Conservation (phyloP, 371 early-diverging fungal species). For the Circinella umbellata region DNA sequence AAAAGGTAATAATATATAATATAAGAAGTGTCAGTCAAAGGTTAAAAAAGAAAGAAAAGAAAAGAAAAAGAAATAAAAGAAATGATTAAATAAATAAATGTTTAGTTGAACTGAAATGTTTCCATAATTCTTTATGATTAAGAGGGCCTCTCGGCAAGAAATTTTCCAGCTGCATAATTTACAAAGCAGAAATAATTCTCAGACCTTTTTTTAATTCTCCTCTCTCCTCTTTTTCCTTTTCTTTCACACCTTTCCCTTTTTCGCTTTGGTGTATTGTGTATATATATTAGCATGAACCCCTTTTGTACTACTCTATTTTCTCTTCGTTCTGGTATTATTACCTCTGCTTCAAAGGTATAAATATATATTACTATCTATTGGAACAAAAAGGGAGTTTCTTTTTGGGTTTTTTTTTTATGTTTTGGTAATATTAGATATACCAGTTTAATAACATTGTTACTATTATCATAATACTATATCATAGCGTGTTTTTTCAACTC, state of each 20-base stretch:
- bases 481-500: constrained; percentile 53
- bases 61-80: neutral
- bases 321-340: neutral
- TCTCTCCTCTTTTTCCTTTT: neutral
- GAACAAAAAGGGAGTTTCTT: neutral
- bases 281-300: neutral
- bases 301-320: neutral
- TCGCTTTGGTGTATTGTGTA: neutral
- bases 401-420: neutral
- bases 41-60: neutral
- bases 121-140: too few relatives aligned
- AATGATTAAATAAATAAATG: neutral
- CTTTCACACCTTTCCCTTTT: neutral
- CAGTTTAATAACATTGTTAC: neutral
- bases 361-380: neutral
- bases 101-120: too few relatives aligned
- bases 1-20: neutral
- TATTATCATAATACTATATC: too few relatives aligned
- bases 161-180: neutral
- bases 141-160: too few relatives aligned
- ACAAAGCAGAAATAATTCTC: neutral
- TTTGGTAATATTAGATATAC: too few relatives aligned
- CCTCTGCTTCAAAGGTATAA: neutral
- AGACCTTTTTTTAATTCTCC: too few relatives aligned
- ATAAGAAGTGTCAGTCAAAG: neutral